These are phyloP conservation scores for Cornus suecica DNA, from an alignment of 148 eudicot species.

Conservation along the genomic window DNA sequence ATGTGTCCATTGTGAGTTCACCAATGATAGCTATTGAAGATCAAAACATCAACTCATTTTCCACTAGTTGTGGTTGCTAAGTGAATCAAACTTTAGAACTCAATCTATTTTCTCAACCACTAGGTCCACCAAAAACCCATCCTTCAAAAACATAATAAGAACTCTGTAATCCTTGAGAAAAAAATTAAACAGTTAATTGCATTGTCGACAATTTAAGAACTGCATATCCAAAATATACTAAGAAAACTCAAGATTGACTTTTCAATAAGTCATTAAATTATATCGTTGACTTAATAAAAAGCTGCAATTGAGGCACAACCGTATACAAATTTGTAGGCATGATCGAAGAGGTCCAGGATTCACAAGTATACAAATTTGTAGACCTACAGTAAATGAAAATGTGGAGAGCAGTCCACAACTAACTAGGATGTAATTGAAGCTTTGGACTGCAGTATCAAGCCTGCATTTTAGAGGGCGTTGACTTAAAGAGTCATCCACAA, in stretches of 20 bases:
- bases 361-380: neutral
- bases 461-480: constrained; percentile 61
- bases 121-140: constrained; percentile 57
- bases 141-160: constrained; percentile 37
- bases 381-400: constrained; percentile 37
- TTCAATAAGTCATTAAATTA: neutral
- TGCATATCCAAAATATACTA: too few relatives aligned
- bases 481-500: constrained; percentile 69
- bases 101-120: constrained; percentile 27
- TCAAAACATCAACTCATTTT: constrained; percentile 45
- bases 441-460: constrained; percentile 45
- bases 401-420: constrained; percentile 37
- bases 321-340: too few relatives aligned
- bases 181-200: too few relatives aligned
- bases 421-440: constrained; percentile 33
- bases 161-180: constrained; percentile 38
- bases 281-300: too few relatives aligned
- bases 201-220: too few relatives aligned
- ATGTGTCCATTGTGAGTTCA: constrained; percentile 39
- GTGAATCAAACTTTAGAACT: constrained; percentile 49
- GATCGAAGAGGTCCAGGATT: too few relatives aligned
- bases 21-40: constrained; percentile 73
- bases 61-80: constrained; percentile 42
- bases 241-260: too few relatives aligned
- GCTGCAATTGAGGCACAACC: too few relatives aligned